Conservation (phyloP, 805 yeast genomes). For the Blastobotrys attinorum region DNA sequence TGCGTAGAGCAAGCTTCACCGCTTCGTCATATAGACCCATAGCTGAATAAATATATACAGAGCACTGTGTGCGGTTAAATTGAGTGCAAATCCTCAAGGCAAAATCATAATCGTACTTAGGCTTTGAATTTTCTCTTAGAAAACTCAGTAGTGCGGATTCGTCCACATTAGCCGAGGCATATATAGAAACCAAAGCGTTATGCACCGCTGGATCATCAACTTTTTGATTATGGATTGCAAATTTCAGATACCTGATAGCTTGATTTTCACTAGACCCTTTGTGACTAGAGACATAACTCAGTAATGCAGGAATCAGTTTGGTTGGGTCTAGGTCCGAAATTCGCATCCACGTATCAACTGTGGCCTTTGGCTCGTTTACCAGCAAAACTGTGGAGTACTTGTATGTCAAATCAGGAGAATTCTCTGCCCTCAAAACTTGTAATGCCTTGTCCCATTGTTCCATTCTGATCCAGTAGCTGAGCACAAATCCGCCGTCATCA, state of each 20-base stretch:
- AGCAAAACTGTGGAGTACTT: slow-evolving; percentile 62
- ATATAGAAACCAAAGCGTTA: slow-evolving; percentile 61
- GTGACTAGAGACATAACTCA: slow-evolving; percentile 46
- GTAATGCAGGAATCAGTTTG: slow-evolving; percentile 65
- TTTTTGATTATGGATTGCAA: slow-evolving; percentile 40
- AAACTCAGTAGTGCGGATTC: slow-evolving; percentile 45
- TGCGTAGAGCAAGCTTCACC: slow-evolving; percentile 58
- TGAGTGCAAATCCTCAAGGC: slow-evolving; percentile 65
- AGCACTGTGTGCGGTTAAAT: slow-evolving; percentile 50
- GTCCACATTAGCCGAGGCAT: slow-evolving; percentile 43
- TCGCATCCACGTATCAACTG: slow-evolving; percentile 75
- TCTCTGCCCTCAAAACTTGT: slow-evolving; percentile 39
- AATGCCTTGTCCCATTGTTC: slow-evolving; percentile 72
- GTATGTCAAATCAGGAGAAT: slow-evolving; percentile 46
- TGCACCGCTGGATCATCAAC: slow-evolving; percentile 45
- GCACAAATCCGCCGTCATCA: slow-evolving; percentile 60
- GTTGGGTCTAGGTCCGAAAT: slow-evolving; percentile 46
- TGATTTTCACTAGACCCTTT: slow-evolving; percentile 44
- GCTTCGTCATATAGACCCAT: slow-evolving; percentile 75
- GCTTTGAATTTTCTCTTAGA: slow-evolving; percentile 34
- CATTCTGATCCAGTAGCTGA: slow-evolving; percentile 58
- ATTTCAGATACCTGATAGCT: slow-evolving; percentile 56
- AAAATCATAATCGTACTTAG: slow-evolving; percentile 59
- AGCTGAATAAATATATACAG: slow-evolving; percentile 64
- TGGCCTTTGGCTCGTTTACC: slow-evolving; percentile 56